Percentiles rank a stretch among this genome's conserved stretches.
phyloP scores from a whole-genome alignment of 129 eudicot species.

The Escallonia herrerae region DNA sequence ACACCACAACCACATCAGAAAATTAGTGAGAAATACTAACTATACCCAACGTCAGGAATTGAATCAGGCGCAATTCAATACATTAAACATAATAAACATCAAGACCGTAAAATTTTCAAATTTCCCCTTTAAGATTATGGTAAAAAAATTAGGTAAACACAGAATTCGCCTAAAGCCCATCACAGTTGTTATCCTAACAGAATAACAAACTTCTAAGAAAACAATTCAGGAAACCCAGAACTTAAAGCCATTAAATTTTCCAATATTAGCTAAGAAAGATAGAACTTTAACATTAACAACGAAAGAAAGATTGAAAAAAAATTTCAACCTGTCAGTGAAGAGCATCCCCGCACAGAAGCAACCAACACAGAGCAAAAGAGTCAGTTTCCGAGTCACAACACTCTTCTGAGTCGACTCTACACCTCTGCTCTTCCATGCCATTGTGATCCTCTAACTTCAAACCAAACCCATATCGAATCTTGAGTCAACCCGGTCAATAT shows the following conservation, averaged over 20 bases:
- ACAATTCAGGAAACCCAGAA: background rate
- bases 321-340: slow-evolving; percentile 74
- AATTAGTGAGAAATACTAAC: background rate
- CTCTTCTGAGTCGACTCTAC: slow-evolving; percentile 44
- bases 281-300: background rate
- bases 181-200: background rate
- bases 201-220: background rate
- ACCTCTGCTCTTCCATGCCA: slow-evolving; percentile 82
- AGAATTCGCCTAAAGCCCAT: background rate
- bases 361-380: slow-evolving; percentile 48
- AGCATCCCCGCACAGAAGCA: slow-evolving; percentile 91
- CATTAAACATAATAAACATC: background rate
- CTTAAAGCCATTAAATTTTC: background rate
- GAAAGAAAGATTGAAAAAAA: background rate
- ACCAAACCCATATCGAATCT: slow-evolving; percentile 16
- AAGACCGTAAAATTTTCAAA: too few species aligned
- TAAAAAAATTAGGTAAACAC: background rate
- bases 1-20: background rate
- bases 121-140: too few species aligned
- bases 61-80: background rate
- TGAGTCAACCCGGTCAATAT: slow-evolving; percentile 13
- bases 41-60: background rate
- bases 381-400: slow-evolving; percentile 52
- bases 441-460: slow-evolving; percentile 7
- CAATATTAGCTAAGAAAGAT: background rate